Percentiles rank a stretch among this genome's conserved stretches.
Conservation (phyloP, 345 rosid species). For the Lepidium sativum region DNA sequence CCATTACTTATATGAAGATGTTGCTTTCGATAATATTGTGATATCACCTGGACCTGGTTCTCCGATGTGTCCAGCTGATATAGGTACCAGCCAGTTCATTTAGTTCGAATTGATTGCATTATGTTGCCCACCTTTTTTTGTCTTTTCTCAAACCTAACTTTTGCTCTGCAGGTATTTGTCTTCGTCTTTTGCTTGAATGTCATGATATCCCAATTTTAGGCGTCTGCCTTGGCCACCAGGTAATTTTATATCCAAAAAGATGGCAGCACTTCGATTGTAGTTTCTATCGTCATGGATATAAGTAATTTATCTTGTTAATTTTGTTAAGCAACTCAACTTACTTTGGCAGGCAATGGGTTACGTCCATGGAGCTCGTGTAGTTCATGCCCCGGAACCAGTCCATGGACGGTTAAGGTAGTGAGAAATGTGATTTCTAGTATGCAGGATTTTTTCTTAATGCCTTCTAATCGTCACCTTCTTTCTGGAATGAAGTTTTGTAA, state of each 20-base stretch:
- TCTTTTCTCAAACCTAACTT: slow-evolving; percentile 17
- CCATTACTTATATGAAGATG: slow-evolving; percentile 51
- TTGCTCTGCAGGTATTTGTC: slow-evolving; percentile 71
- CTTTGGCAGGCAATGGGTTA: slow-evolving; percentile 79
- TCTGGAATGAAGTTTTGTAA: neutral
- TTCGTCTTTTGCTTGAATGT: slow-evolving; percentile 71
- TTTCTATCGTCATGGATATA: neutral
- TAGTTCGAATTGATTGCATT: neutral
- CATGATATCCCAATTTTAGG: slow-evolving; percentile 84
- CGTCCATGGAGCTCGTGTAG: slow-evolving; percentile 77
- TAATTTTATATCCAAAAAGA: slow-evolving; percentile 16
- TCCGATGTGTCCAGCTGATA: slow-evolving; percentile 68
- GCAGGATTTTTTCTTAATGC: neutral
- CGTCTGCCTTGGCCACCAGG: slow-evolving; percentile 97
- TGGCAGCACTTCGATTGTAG: neutral
- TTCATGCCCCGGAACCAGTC: slow-evolving; percentile 86
- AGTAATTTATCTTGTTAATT: neutral
- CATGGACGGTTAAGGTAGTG: slow-evolving; percentile 92
- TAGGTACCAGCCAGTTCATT: slow-evolving; percentile 41
- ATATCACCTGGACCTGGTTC: slow-evolving; percentile 99
- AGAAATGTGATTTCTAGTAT: slow-evolving; percentile 8
- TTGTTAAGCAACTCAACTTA: neutral
- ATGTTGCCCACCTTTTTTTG: neutral
- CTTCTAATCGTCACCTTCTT: neutral
- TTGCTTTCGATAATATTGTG: slow-evolving; percentile 76